Conservation (phyloP, 805 yeast species). For the Ogataea methylovora region DNA sequence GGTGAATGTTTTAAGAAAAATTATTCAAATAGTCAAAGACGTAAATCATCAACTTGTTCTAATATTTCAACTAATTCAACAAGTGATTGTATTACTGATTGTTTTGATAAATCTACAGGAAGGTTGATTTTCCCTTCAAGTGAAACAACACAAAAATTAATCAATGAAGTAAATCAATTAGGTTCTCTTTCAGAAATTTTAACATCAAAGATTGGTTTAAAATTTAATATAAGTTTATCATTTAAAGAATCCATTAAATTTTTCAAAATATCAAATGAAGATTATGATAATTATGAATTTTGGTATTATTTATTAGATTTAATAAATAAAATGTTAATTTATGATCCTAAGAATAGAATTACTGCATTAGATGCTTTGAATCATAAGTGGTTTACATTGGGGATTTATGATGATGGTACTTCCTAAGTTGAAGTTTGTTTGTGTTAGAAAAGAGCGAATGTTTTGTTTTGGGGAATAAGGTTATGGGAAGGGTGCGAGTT, state of each 20-base stretch:
- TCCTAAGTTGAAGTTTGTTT: too few species aligned
- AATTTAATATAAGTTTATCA: constrained; percentile 13
- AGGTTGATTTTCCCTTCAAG: constrained; percentile 26
- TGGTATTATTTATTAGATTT: constrained; percentile 72
- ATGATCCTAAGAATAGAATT: constrained; percentile 43
- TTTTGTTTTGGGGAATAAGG: too few species aligned
- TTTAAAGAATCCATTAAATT: constrained; percentile 17
- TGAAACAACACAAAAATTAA: constrained; percentile 27
- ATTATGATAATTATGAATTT: constrained; percentile 62
- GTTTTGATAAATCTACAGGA: constrained; percentile 24
- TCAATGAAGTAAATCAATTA: constrained; percentile 28
- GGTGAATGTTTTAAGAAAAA: constrained; percentile 21
- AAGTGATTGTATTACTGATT: constrained; percentile 18
- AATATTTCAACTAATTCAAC: background rate
- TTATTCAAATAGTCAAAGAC: constrained; percentile 3
- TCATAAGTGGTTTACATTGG: constrained; percentile 71
- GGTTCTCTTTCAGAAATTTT: constrained; percentile 18
- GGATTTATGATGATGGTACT: constrained; percentile 50
- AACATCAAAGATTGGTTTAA: constrained; percentile 22
- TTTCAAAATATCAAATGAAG: constrained; percentile 26
- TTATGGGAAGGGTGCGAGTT: too few species aligned
- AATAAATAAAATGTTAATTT: constrained; percentile 39
- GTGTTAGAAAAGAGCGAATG: too few species aligned
- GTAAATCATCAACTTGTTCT: constrained; percentile 7
- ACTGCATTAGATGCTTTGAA: constrained; percentile 47